A percentile compares a stretch with the other conserved stretches of the same genome.
These are phyloP conservation scores for Plantago ovata DNA, from an alignment of 257 asterid genomes.

Conservation along the genomic window DNA sequence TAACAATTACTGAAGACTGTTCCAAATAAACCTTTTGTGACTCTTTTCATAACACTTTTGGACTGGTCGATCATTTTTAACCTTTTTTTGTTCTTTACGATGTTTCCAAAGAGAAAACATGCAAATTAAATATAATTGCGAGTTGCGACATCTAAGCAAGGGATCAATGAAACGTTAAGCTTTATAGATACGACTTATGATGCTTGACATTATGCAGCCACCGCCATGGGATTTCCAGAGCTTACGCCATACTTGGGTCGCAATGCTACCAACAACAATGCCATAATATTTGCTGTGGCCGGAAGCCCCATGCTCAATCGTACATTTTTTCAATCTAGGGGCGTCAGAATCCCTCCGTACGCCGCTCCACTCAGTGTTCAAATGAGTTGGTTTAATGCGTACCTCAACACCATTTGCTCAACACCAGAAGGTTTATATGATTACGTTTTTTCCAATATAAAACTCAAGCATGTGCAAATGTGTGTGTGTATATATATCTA, in stretches of 20 bases:
- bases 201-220: conserved; percentile 16
- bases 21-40: too few relatives aligned
- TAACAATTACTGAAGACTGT: too few relatives aligned
- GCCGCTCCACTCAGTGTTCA: conserved; percentile 24
- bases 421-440: not conserved
- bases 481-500: too few relatives aligned
- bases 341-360: conserved; percentile 16
- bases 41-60: too few relatives aligned
- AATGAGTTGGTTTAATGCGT: conserved; percentile 23
- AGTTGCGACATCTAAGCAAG: too few relatives aligned
- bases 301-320: conserved; percentile 24
- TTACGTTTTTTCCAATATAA: too few relatives aligned
- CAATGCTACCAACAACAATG: conserved; percentile 15
- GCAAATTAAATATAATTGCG: too few relatives aligned
- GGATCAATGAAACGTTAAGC: too few relatives aligned
- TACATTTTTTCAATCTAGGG: conserved; percentile 13
- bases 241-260: conserved; percentile 20
- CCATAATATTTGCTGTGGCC: conserved; percentile 28
- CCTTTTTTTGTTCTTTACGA: too few relatives aligned
- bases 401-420: conserved; percentile 16
- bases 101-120: too few relatives aligned
- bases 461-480: not conserved
- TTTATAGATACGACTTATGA: too few relatives aligned
- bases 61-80: too few relatives aligned
- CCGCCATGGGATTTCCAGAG: conserved; percentile 21